Evolutionary conservation across 179 eudicot genomes (phyloP).

Genomic region (Silene coronaria): DNA sequence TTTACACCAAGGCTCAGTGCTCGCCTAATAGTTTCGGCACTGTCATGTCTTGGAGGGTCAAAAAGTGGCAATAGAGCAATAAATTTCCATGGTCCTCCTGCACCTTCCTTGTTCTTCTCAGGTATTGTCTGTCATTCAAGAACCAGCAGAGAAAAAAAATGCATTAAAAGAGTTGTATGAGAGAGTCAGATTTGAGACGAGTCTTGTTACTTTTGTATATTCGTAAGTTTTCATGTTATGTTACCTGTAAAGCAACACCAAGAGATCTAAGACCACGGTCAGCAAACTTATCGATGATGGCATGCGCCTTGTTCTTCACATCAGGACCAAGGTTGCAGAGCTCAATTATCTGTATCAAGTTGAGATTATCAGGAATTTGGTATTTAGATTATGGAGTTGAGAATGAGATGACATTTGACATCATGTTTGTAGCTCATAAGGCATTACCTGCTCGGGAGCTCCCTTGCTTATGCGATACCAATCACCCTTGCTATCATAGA

Average conservation of each 20-base stretch:
- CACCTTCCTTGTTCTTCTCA: constrained; percentile 72
- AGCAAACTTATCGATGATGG: constrained; percentile 73
- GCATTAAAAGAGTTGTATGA: background rate
- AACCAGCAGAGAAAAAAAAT: background rate
- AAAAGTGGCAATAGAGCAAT: constrained; percentile 74
- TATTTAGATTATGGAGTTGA: background rate
- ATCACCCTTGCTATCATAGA: constrained; percentile 43
- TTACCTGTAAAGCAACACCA: constrained; percentile 57
- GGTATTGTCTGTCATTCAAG: constrained; percentile 45
- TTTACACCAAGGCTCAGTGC: constrained; percentile 83
- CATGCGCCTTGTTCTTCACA: constrained; percentile 43
- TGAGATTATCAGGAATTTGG: background rate
- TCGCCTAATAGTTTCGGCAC: constrained; percentile 81
- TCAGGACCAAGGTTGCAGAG: constrained; percentile 51
- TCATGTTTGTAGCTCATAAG: background rate
- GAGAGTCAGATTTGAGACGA: no score
- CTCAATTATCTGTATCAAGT: constrained; percentile 51
- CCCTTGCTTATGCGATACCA: constrained; percentile 86
- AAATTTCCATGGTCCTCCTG: constrained; percentile 72
- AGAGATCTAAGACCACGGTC: constrained; percentile 85
- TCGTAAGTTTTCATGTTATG: background rate
- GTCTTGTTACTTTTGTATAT: no score
- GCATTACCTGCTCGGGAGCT: constrained; percentile 75
- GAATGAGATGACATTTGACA: background rate
- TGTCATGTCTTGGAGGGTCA: constrained; percentile 91